Conservation (phyloP, 257 asterid genomes). For the Jacaranda mimosifolia region DNA sequence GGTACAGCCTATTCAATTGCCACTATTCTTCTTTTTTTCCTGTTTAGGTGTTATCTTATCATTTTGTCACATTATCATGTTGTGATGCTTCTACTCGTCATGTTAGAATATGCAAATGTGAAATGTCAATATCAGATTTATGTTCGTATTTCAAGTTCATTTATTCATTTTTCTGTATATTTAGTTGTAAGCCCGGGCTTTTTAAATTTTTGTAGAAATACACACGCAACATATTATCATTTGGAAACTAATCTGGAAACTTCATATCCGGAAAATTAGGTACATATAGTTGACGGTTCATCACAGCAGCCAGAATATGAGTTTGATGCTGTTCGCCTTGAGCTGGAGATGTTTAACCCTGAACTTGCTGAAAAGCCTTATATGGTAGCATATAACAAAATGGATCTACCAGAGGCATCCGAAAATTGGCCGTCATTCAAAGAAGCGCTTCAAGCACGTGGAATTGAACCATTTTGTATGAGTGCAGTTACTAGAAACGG, state of each 20-base stretch:
- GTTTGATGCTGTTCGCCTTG: conserved; percentile 97
- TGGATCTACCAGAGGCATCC: conserved; percentile 92
- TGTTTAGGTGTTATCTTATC: neutral
- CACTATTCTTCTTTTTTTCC: neutral
- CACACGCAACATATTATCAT: neutral
- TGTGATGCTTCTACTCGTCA: conserved; percentile 4
- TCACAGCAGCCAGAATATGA: conserved; percentile 91
- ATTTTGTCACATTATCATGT: neutral
- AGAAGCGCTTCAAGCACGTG: conserved; percentile 66
- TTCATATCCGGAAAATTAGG: conserved; percentile 55
- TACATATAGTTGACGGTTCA: conserved; percentile 93
- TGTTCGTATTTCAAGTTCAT: neutral
- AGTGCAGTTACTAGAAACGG: conserved; percentile 86
- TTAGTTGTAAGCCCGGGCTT: neutral
- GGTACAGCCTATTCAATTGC: conserved; percentile 52
- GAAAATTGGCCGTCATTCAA: conserved; percentile 81
- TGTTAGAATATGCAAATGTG: conserved; percentile 4
- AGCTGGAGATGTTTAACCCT: conserved; percentile 96
- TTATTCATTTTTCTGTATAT: neutral
- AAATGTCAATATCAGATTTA: neutral
- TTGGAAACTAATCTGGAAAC: conserved; percentile 39
- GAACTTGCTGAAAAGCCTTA: conserved; percentile 89
- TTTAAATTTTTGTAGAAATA: neutral
- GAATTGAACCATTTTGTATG: conserved; percentile 83
- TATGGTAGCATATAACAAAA: conserved; percentile 86